These are phyloP conservation scores for Camellia japonica DNA, from an alignment of 148 eudicot species.

Conservation along the genomic window DNA sequence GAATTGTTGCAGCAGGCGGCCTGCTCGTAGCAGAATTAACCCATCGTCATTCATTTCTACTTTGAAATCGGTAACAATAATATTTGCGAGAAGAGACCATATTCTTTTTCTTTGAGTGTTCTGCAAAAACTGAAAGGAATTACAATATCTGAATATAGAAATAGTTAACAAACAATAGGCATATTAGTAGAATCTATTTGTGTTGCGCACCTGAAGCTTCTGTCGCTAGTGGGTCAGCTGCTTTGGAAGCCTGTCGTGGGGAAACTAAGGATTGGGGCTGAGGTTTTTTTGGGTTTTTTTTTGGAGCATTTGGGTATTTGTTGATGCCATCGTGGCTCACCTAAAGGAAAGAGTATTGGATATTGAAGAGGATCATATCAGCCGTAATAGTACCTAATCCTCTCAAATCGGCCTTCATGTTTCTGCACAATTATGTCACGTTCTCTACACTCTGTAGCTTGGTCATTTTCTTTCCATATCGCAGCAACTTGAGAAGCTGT, in stretches of 20 bases:
- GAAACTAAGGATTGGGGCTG: too few relatives aligned
- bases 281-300: not conserved
- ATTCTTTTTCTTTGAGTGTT: not conserved
- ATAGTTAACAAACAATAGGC: too few relatives aligned
- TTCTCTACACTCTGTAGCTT: not conserved
- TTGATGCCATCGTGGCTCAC: not conserved
- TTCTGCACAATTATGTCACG: not conserved
- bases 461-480: not conserved
- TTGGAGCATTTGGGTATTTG: not conserved
- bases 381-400: not conserved
- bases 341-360: too few relatives aligned
- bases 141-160: not conserved
- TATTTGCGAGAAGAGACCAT: not conserved
- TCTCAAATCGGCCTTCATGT: not conserved
- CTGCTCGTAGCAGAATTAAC: too few relatives aligned
- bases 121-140: not conserved
- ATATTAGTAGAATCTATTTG: not conserved
- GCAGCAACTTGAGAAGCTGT: not conserved
- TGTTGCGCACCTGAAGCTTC: not conserved
- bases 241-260: not conserved
- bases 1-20: too few relatives aligned
- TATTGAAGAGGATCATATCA: not conserved
- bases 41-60: too few relatives aligned
- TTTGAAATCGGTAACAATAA: not conserved
- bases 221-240: not conserved